Percentiles rank a stretch among this genome's conserved stretches.
Conservation (phyloP, 2,329 filamentous ascomycete genomes). For the Sporothrix pseudoabietina region DNA sequence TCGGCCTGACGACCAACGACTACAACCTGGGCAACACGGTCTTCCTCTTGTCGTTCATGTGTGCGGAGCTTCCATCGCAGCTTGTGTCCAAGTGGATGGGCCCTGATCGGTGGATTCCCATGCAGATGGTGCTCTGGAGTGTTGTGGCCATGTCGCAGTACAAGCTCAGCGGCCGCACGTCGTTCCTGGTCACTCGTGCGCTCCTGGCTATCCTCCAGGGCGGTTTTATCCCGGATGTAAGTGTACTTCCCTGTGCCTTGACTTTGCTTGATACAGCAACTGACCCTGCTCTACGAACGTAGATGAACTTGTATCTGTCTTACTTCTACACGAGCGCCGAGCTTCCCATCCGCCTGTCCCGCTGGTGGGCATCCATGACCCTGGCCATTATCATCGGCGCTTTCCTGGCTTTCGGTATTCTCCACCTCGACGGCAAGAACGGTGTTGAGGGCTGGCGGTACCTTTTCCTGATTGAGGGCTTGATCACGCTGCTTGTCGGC, state of each 20-base stretch:
- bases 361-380: constrained; percentile 48
- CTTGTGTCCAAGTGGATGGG: constrained; percentile 61
- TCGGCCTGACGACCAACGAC: constrained; percentile 49
- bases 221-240: constrained; percentile 50
- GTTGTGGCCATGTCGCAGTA: constrained; percentile 54
- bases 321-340: constrained; percentile 50
- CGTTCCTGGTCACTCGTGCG: constrained; percentile 46
- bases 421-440: constrained; percentile 45
- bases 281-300: not conserved
- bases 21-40: constrained; percentile 55
- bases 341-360: constrained; percentile 45
- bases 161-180: constrained; percentile 44
- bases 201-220: constrained; percentile 50
- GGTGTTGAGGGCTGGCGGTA: constrained; percentile 49
- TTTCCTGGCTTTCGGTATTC: constrained; percentile 45
- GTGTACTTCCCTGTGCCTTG: not conserved
- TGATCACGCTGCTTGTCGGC: constrained; percentile 52
- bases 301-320: constrained; percentile 46
- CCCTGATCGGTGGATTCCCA: constrained; percentile 62
- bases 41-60: constrained; percentile 54
- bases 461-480: constrained; percentile 59
- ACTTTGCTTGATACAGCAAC: not conserved
- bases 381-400: constrained; percentile 46
- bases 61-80: constrained; percentile 63
- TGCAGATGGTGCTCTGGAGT: constrained; percentile 60